These are phyloP conservation scores for Iberis pinnata DNA, from an alignment of 345 rosid genomes.

Conservation along the genomic window DNA sequence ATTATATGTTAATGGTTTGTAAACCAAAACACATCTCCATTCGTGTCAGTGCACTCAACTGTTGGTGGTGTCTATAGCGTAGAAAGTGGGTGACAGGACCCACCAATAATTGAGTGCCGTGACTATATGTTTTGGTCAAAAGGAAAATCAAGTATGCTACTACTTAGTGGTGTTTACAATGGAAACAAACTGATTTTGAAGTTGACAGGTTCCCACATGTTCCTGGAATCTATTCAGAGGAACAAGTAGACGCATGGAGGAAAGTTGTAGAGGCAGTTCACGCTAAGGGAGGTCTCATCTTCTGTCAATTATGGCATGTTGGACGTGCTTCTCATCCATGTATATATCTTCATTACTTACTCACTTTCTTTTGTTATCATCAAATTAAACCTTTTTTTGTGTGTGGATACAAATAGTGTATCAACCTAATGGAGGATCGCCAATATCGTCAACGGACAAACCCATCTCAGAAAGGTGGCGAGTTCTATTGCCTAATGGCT, in stretches of 20 bases:
- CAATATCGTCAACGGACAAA: conserved; percentile 60
- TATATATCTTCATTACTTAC: conserved; percentile 3
- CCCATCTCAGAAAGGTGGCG: conserved; percentile 62
- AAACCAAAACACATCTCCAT: too few relatives aligned
- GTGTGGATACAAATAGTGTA: conserved; percentile 37
- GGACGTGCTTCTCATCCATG: conserved; percentile 84
- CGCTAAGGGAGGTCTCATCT: conserved; percentile 62
- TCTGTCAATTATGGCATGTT: conserved; percentile 91
- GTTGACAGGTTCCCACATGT: conserved; percentile 59
- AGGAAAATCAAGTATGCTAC: too few relatives aligned
- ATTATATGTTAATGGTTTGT: too few relatives aligned
- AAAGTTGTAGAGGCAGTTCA: conserved; percentile 69
- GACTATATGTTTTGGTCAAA: too few relatives aligned
- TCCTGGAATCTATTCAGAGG: conserved; percentile 79
- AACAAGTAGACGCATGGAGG: conserved; percentile 86
- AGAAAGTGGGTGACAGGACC: too few relatives aligned
- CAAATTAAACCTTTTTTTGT: too few relatives aligned
- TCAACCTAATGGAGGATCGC: conserved; percentile 66
- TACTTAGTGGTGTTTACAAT: too few relatives aligned
- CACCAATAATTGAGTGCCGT: too few relatives aligned
- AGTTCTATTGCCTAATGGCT: conserved; percentile 57
- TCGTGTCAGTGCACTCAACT: too few relatives aligned
- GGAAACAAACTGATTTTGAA: not conserved
- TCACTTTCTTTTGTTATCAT: not conserved
- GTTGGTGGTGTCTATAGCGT: too few relatives aligned